A percentile compares a stretch with the other conserved stretches of the same genome.
Evolutionary conservation across 140 eudicot genomes (phyloP).

Genomic region (Senecio squalidus): DNA sequence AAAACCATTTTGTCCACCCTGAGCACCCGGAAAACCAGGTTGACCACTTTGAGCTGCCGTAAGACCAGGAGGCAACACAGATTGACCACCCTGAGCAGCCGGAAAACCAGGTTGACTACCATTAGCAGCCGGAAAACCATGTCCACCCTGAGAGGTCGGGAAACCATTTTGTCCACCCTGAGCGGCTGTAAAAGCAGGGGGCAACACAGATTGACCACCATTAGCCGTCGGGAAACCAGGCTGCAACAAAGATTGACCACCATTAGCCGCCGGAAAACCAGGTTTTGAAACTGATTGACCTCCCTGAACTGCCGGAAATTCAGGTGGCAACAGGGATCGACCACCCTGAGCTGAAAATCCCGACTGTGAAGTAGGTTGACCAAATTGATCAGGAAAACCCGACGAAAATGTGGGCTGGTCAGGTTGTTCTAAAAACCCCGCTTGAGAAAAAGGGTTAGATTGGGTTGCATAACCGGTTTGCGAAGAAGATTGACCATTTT

Average conservation of each 20-base stretch:
- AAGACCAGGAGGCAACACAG: too few relatives aligned
- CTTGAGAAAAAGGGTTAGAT: conserved; percentile 11
- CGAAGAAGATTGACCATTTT: conserved; percentile 23
- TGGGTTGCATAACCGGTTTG: conserved; percentile 8
- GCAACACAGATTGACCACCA: conserved; percentile 27
- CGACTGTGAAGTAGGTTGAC: conserved; percentile 26
- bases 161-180: too few relatives aligned
- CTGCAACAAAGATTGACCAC: conserved; percentile 24
- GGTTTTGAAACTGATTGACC: conserved; percentile 22
- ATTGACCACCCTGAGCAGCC: conserved; percentile 29
- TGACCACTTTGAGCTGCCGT: conserved; percentile 26
- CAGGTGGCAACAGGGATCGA: conserved; percentile 23
- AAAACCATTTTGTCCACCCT: conserved; percentile 30
- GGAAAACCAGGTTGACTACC: conserved; percentile 26
- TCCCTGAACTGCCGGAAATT: conserved; percentile 25
- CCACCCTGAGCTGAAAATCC: conserved; percentile 20
- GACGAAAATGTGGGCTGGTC: conserved; percentile 7
- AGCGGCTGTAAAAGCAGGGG: conserved; percentile 24
- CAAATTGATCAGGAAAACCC: conserved; percentile 22
- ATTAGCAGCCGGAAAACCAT: conserved; percentile 20
- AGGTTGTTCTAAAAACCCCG: conserved; percentile 18
- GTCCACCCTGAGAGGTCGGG: conserved; percentile 24
- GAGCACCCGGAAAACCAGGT: conserved; percentile 16
- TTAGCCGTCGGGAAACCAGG: conserved; percentile 16
- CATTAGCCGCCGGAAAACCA: conserved; percentile 17